Evolutionary conservation across 176 grass and related monocot genomes (phyloP), one percentile per base, ranked within the genome.

Genomic region (Miscanthus lutarioriparius): DNA sequence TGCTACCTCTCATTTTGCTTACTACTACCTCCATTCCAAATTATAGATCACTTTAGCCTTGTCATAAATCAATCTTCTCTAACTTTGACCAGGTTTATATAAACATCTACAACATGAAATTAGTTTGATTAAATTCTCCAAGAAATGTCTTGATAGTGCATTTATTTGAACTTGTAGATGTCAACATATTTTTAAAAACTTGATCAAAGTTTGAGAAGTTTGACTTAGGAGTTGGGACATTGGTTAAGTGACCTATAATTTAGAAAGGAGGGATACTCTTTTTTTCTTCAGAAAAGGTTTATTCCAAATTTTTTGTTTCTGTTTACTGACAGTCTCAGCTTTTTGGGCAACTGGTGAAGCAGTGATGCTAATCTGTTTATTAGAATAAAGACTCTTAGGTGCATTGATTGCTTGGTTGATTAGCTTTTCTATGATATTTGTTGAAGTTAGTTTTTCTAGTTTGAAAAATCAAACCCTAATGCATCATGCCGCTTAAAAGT

Each of bases 351-450:
- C 3, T 64, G 32, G 11, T 54, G 32, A 61, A 64, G 3, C 53
- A 26, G 12, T 64, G 40, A n/a, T 84, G 33, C 26, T 86, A 43
- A 28, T 86, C 78, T 49, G 25, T 27, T 79, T 44, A 38, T 53
- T 17, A 47, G 30, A 40, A 82, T 40, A 47, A 63, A 83, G 67
- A 82, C 49, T 85, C 32, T 70, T 20, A 48, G 20, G 51, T 85
- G 53, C 59, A 26, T 65, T 61, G 37, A 28, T 64, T 78, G 38
- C n/a, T 78, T 62, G 27, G 13, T 73, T 79, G 68, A 74, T 66
- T 66, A 79, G 32, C 35, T 88, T 88, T 74, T 84, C 54, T 51
- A 65, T 74, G 36, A 67, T 79, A 32, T 61, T 61, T 67, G 20
- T 67, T 84, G 44, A 67, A 35, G 25, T 67, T 20, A 58, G 25